phyloP scores from a whole-genome alignment of 176 grass and related monocot species.

The Bonia amplexicaulis region DNA sequence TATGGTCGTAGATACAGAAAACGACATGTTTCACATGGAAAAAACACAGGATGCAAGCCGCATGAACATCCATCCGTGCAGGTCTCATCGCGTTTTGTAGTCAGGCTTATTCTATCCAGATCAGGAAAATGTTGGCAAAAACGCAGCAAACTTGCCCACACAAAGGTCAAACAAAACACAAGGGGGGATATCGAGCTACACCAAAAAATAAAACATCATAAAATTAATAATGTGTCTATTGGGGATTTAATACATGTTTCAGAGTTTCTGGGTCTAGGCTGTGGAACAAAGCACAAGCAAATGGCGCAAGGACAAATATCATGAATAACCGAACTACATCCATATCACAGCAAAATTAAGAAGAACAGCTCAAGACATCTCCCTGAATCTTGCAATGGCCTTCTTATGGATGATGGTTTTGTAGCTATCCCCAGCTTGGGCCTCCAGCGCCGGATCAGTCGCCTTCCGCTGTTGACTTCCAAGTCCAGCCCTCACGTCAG shows the following conservation, averaged over 20 bases:
- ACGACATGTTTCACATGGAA: too few species aligned
- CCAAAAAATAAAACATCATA: neutral
- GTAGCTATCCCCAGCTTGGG: conserved; percentile 84
- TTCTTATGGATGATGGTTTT: conserved; percentile 98
- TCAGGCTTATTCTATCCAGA: neutral
- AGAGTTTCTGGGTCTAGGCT: neutral
- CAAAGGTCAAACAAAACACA: too few species aligned
- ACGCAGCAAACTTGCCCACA: neutral
- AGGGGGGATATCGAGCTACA: neutral
- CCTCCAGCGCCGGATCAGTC: conserved; percentile 61
- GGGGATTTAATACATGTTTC: neutral
- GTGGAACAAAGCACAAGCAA: neutral
- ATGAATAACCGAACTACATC: neutral
- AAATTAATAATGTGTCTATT: neutral
- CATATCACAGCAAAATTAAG: neutral
- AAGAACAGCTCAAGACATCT: conserved; percentile 51
- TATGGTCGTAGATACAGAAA: too few species aligned
- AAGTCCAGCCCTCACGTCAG: conserved; percentile 65
- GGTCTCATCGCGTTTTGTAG: too few species aligned
- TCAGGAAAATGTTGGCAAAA: neutral
- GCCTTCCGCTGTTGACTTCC: conserved; percentile 63
- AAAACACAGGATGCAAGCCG: too few species aligned
- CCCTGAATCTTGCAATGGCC: conserved; percentile 90
- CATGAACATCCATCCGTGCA: too few species aligned
- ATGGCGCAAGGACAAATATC: neutral